Evolutionary conservation across 2,329 filamentous ascomycete genomes (phyloP).

Genomic region (Colletotrichum theobromicola): DNA sequence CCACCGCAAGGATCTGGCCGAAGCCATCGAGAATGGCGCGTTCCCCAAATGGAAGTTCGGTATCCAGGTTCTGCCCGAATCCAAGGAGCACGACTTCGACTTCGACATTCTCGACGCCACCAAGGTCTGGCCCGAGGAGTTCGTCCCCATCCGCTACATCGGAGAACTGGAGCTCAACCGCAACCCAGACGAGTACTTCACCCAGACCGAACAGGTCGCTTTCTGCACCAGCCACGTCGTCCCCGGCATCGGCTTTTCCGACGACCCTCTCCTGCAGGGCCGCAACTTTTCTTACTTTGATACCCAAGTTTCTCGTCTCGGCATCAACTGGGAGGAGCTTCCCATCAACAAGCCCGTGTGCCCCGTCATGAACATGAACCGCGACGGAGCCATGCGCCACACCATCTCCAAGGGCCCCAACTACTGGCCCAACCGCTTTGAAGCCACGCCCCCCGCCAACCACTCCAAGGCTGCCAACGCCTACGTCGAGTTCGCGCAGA

Average conservation of each 20-base stretch:
- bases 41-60: constrained; percentile 84
- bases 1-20: constrained; percentile 77
- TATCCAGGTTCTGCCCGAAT: constrained; percentile 78
- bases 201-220: constrained; percentile 81
- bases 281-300: constrained; percentile 74
- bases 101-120: constrained; percentile 88
- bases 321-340: constrained; percentile 77
- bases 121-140: constrained; percentile 84
- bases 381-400: constrained; percentile 76
- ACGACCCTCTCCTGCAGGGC: constrained; percentile 77
- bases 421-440: constrained; percentile 80
- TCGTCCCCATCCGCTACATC: constrained; percentile 77
- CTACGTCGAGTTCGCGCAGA: constrained; percentile 71
- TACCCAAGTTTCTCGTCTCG: constrained; percentile 73
- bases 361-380: constrained; percentile 77
- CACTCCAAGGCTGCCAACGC: constrained; percentile 62
- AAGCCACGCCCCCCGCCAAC: constrained; percentile 64
- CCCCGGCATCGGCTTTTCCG: constrained; percentile 77
- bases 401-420: constrained; percentile 78
- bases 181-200: constrained; percentile 82
- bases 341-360: constrained; percentile 80
- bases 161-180: constrained; percentile 81
- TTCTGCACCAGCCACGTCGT: constrained; percentile 84
- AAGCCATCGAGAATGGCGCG: constrained; percentile 74
- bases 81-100: constrained; percentile 76